Percentiles rank a stretch among this genome's conserved stretches.
Evolutionary conservation across 1,139 yeast species (phyloP).

Genomic region (Debaryomyces sp.): DNA sequence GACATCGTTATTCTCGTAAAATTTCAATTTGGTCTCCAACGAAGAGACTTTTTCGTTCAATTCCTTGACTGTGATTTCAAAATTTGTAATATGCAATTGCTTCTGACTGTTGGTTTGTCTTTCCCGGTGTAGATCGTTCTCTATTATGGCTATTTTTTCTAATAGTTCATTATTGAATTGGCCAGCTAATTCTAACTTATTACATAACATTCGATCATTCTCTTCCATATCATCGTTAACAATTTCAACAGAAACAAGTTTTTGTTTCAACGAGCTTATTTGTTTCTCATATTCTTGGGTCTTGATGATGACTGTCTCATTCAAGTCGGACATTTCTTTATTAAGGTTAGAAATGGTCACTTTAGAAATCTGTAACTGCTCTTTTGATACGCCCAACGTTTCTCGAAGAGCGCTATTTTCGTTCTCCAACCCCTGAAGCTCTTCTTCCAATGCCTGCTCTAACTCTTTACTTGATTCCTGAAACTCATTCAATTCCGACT

Average conservation of each 20-base stretch:
- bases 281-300: constrained; percentile 24
- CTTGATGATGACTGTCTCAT: constrained; percentile 20
- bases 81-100: constrained; percentile 37
- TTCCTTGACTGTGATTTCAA: constrained; percentile 34
- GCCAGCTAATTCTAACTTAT: constrained; percentile 35
- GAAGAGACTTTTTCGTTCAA: constrained; percentile 17
- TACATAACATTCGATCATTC: constrained; percentile 37
- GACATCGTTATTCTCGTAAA: constrained; percentile 16
- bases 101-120: constrained; percentile 32
- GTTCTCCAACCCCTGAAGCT: constrained; percentile 36
- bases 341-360: constrained; percentile 17
- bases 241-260: constrained; percentile 43
- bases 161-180: constrained; percentile 45
- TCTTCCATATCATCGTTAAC: constrained; percentile 45
- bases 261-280: constrained; percentile 28
- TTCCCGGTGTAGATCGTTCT: constrained; percentile 43
- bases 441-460: constrained; percentile 49
- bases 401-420: constrained; percentile 23
- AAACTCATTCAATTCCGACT: constrained; percentile 40
- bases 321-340: constrained; percentile 26
- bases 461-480: constrained; percentile 48
- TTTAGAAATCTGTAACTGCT: constrained; percentile 17
- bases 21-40: constrained; percentile 10
- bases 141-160: constrained; percentile 45
- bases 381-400: constrained; percentile 18